These are phyloP conservation scores for Parmales sp. DNA, from an alignment of 108 stramenopile species.

Conservation along the genomic window DNA sequence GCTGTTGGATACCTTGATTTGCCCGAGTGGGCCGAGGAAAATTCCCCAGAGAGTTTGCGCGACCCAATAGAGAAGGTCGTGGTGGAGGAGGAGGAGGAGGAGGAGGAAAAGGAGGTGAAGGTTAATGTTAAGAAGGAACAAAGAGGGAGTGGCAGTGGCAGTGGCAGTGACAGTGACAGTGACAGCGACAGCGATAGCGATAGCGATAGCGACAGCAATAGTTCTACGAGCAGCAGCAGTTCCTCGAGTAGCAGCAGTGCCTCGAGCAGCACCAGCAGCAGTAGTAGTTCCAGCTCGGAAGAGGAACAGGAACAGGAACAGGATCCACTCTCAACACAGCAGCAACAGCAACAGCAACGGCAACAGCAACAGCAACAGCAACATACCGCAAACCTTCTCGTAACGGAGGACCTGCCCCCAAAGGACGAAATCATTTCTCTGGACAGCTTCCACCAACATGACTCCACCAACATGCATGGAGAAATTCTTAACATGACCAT, in stretches of 20 bases:
- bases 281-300: conserved; percentile 6
- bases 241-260: background rate
- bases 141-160: background rate
- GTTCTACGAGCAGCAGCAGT: conserved; percentile 20
- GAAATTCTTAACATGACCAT: background rate
- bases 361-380: conserved; percentile 1
- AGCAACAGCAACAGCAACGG: background rate
- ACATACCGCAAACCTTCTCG: background rate
- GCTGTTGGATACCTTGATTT: conserved; percentile 62
- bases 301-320: background rate
- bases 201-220: conserved; percentile 17
- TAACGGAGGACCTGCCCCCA: background rate
- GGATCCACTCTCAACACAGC: background rate
- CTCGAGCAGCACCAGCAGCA: conserved; percentile 6
- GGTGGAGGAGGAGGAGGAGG: background rate
- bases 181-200: conserved; percentile 14
- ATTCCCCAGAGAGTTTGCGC: conserved; percentile 65
- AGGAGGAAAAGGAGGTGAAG: conserved; percentile 11
- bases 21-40: conserved; percentile 68
- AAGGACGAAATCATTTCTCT: background rate
- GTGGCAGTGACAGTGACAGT: conserved; percentile 22
- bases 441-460: background rate
- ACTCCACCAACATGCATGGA: background rate
- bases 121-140: conserved; percentile 28
- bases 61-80: conserved; percentile 38